phyloP scores from a whole-genome alignment of 2,329 filamentous ascomycete species.

The Verticillium albo-atrum region DNA sequence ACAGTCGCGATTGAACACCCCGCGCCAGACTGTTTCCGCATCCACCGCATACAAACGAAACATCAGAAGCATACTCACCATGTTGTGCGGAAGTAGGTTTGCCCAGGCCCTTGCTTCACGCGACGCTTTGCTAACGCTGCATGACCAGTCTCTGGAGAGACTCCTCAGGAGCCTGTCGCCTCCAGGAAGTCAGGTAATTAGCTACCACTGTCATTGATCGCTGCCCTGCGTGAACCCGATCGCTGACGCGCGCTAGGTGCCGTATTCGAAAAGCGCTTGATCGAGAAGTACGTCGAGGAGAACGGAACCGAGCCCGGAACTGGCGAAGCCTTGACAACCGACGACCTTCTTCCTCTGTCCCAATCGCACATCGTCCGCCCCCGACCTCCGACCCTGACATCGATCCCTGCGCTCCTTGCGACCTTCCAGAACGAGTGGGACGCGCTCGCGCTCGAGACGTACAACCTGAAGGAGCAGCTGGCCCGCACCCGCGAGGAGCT shows the following conservation, averaged over 20 bases:
- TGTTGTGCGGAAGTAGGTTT: constrained; percentile 33
- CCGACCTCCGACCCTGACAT: constrained; percentile 88
- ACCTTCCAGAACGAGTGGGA: constrained; percentile 99
- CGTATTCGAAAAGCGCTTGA: constrained; percentile 91
- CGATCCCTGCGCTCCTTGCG: constrained; percentile 88
- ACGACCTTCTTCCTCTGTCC: constrained; percentile 87
- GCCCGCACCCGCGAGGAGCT: constrained; percentile 89
- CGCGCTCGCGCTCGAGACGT: constrained; percentile 84
- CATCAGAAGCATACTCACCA: constrained; percentile 1
- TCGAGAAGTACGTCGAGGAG: constrained; percentile 91
- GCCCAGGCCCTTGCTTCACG: not conserved
- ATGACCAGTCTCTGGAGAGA: constrained; percentile 82
- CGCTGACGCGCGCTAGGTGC: constrained; percentile 53
- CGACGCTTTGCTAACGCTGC: constrained; percentile 11
- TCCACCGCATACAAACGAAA: not conserved
- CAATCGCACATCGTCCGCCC: constrained; percentile 79
- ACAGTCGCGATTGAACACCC: not conserved
- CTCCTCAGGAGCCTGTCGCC: constrained; percentile 89
- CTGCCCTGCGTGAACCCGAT: not conserved
- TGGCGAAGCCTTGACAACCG: constrained; percentile 74
- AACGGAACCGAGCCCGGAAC: constrained; percentile 90
- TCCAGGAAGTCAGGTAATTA: constrained; percentile 87
- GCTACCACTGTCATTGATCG: constrained; percentile 9
- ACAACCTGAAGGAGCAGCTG: constrained; percentile 84
- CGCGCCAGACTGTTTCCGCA: not conserved